Percentiles rank a stretch among this genome's conserved stretches.
Conservation (phyloP, 768 basidiomycete species). For the Udeniomyces megalosporus region DNA sequence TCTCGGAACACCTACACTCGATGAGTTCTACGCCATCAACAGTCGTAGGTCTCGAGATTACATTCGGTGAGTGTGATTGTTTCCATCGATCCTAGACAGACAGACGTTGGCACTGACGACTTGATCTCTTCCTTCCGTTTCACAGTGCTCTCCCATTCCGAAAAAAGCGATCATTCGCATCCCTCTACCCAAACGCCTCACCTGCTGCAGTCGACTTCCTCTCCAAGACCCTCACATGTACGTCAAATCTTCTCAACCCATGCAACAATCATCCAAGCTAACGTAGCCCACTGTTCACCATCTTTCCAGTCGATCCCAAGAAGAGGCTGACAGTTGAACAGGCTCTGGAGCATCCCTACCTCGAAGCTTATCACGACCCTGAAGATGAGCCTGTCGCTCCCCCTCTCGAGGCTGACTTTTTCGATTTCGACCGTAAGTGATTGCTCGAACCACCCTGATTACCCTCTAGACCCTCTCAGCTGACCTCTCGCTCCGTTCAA, state of each 20-base stretch:
- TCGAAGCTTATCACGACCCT: conserved; percentile 53
- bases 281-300: no score
- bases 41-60: conserved; percentile 41
- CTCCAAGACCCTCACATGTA: conserved; percentile 55
- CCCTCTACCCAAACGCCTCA: conserved; percentile 61
- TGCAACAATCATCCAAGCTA: no score
- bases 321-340: conserved; percentile 75
- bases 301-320: conserved; percentile 46
- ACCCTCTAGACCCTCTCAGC: neutral
- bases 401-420: conserved; percentile 90
- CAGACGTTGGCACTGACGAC: neutral
- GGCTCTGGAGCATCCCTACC: conserved; percentile 75
- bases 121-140: neutral
- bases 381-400: conserved; percentile 80
- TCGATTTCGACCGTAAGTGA: conserved; percentile 79
- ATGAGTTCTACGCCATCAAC: conserved; percentile 87
- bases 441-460: neutral
- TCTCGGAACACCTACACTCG: conserved; percentile 56
- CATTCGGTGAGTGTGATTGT: conserved; percentile 19
- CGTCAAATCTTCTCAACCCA: conserved; percentile 17
- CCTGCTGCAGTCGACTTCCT: conserved; percentile 29
- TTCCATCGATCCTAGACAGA: conserved; percentile 37
- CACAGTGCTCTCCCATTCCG: conserved; percentile 66
- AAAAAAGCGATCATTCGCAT: conserved; percentile 52
- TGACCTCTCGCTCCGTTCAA: conserved; percentile 4